phyloP scores from a whole-genome alignment of 2,329 filamentous ascomycete genomes.

The Ceratocystis eucalypticola region DNA sequence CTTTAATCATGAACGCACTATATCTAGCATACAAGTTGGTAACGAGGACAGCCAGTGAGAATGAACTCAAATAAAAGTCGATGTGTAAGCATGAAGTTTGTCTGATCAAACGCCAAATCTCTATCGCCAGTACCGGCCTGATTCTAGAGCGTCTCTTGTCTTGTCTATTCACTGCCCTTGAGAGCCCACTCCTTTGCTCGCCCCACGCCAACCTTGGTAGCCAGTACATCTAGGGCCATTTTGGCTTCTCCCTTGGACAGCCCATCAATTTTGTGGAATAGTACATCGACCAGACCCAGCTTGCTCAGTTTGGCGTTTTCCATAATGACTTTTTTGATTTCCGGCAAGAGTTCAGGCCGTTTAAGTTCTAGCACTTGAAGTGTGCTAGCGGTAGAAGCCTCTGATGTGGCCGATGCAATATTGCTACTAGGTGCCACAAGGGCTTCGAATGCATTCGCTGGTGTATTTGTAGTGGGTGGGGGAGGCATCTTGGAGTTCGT shows the following conservation, averaged over 20 bases:
- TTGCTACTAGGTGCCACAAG: slow-evolving; percentile 19
- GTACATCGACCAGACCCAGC: slow-evolving; percentile 30
- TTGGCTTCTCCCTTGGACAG: slow-evolving; percentile 31
- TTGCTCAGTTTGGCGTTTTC: slow-evolving; percentile 31
- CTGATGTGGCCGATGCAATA: slow-evolving; percentile 15
- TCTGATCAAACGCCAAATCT: not conserved
- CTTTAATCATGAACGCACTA: not conserved
- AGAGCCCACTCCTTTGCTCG: slow-evolving; percentile 30
- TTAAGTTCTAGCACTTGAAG: slow-evolving; percentile 26
- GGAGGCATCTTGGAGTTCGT: slow-evolving; percentile 19
- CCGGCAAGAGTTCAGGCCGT: slow-evolving; percentile 28
- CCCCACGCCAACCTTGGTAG: slow-evolving; percentile 30
- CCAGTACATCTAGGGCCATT: slow-evolving; percentile 31
- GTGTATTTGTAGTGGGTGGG: slow-evolving; percentile 26
- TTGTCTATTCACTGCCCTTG: slow-evolving; percentile 5
- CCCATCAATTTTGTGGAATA: slow-evolving; percentile 29
- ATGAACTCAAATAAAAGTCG: not conserved
- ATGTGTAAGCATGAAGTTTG: not conserved
- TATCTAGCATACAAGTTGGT: not conserved
- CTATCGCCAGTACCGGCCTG: not conserved
- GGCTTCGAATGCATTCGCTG: slow-evolving; percentile 29
- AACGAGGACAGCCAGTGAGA: not conserved
- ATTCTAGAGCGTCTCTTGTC: not conserved
- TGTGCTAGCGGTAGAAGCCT: slow-evolving; percentile 22
- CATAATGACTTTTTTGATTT: slow-evolving; percentile 32